Conservation (phyloP, 768 basidiomycete genomes). For the Calocybe gangraenosa region DNA sequence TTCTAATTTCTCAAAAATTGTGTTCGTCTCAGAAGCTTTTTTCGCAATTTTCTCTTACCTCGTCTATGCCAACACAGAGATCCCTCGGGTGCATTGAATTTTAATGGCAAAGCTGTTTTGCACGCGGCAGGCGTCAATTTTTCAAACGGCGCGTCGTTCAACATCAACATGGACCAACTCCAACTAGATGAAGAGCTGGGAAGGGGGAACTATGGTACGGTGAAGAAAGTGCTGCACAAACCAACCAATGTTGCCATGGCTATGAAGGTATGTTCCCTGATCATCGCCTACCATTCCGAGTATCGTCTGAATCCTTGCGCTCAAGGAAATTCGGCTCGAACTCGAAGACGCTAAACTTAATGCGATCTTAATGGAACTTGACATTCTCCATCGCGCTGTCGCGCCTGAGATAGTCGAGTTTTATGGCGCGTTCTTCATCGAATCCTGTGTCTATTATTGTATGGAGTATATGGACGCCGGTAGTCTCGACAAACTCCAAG, state of each 20-base stretch:
- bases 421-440: conserved; percentile 98
- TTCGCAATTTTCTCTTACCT: conserved; percentile 3
- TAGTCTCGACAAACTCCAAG: conserved; percentile 80
- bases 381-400: conserved; percentile 91
- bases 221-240: conserved; percentile 91
- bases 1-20: conserved; percentile 89
- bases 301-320: conserved; percentile 2
- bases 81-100: conserved; percentile 93
- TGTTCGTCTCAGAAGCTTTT: conserved; percentile 41
- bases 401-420: conserved; percentile 95
- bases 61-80: conserved; percentile 52
- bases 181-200: conserved; percentile 91
- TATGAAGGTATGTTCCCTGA: conserved; percentile 80
- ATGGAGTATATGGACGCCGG: conserved; percentile 99
- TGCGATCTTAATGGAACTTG: conserved; percentile 98
- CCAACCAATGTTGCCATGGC: conserved; percentile 97
- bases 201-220: conserved; percentile 95
- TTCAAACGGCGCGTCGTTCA: conserved; percentile 83
- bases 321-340: conserved; percentile 94
- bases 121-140: conserved; percentile 86
- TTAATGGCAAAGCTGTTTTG: conserved; percentile 88
- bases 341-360: conserved; percentile 91
- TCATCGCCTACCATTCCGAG: conserved; percentile 7
- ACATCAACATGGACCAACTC: conserved; percentile 94
- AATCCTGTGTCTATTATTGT: conserved; percentile 99